A percentile compares a stretch with the other conserved stretches of the same genome.
Conservation (phyloP, 2,329 filamentous ascomycete species). For the Ascochyta koolunga region DNA sequence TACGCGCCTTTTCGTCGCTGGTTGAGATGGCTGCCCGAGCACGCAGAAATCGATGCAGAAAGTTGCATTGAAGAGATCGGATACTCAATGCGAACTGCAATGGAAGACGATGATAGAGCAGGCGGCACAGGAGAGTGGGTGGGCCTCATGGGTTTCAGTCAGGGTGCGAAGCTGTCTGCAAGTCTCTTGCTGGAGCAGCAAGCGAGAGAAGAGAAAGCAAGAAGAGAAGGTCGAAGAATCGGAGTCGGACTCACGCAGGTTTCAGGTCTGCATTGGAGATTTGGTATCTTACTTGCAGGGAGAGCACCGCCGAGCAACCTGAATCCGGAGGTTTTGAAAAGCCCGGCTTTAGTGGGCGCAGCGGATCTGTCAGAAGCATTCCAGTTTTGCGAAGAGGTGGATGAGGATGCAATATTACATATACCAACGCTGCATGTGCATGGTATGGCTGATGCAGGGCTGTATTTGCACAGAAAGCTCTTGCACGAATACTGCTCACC, state of each 20-base stretch:
- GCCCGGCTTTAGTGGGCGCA: slow-evolving; percentile 48
- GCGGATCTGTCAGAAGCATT: slow-evolving; percentile 54
- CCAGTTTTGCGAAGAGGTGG: slow-evolving; percentile 44
- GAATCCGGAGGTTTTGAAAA: slow-evolving; percentile 47
- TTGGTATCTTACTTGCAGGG: slow-evolving; percentile 68
- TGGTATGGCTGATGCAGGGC: slow-evolving; percentile 64
- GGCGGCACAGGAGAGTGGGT: slow-evolving; percentile 55
- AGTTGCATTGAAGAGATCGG: slow-evolving; percentile 54
- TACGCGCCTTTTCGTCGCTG: slow-evolving; percentile 69
- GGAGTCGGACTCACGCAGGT: slow-evolving; percentile 35
- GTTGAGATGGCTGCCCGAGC: slow-evolving; percentile 68
- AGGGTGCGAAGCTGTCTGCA: slow-evolving; percentile 56
- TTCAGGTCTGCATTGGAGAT: slow-evolving; percentile 56
- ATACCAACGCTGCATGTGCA: slow-evolving; percentile 73
- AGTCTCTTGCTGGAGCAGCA: slow-evolving; percentile 65
- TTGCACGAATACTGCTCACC: slow-evolving; percentile 65
- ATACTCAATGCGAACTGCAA: slow-evolving; percentile 53
- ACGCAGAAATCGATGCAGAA: slow-evolving; percentile 60
- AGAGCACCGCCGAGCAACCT: slow-evolving; percentile 65
- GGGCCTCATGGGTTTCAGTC: slow-evolving; percentile 57
- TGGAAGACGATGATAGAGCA: slow-evolving; percentile 52
- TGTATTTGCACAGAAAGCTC: slow-evolving; percentile 64
- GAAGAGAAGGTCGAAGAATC: slow-evolving; percentile 29
- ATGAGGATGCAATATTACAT: slow-evolving; percentile 56
- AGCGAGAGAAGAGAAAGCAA: slow-evolving; percentile 49